Evolutionary conservation across 1,139 yeast species (phyloP), one percentile per base, ranked within the genome.

Genomic region (Scheffersomyces segobiensis): DNA sequence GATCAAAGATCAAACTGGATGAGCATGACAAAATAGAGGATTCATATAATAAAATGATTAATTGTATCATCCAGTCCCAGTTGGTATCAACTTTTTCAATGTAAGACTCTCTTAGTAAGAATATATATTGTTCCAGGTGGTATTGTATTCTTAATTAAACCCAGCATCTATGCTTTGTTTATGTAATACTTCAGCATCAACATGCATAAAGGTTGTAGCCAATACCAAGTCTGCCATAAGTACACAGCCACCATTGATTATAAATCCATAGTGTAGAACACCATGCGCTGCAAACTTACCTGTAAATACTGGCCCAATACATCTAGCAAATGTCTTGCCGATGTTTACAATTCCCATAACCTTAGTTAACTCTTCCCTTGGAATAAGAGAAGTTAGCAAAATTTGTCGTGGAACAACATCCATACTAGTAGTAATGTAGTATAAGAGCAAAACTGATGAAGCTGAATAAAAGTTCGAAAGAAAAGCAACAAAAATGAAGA

Each of bases 341-440:
- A 92, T 87, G 67, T 92, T 92, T 4, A 92, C 97, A 3, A 89
- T 78, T 1, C 97, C 97, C 87, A 93, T 83, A 2, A 89, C 95
- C 65, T 82, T 84, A 4, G 96, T 87, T 53, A 93, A 75, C 58
- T 91, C 96, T 14, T 78, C 73, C 12, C 83, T 80, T 18, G 82
- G 81, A 56, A 93, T 86, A 20, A 91, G 78, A 2, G 91, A 83
- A 0, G 96, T 86, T 49, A 92, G 73, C 52, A 93, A 77, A 4
- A 92, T 85, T 71, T 92, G 97, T 56, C 98, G 81, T 7, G 97
- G 97, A 1, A 92, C 96, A 39, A 92, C 97, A 69, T 93, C 98
- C 95, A 92, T 91, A 0, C 93, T 84, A 2, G 87, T 80, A 0
- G 93, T 80, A 1, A 85, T 73, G 57, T 84, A 82, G 59, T 88